Conservation (phyloP, 495 filamentous ascomycete genomes). For the Aspergillus bridgeri region DNA sequence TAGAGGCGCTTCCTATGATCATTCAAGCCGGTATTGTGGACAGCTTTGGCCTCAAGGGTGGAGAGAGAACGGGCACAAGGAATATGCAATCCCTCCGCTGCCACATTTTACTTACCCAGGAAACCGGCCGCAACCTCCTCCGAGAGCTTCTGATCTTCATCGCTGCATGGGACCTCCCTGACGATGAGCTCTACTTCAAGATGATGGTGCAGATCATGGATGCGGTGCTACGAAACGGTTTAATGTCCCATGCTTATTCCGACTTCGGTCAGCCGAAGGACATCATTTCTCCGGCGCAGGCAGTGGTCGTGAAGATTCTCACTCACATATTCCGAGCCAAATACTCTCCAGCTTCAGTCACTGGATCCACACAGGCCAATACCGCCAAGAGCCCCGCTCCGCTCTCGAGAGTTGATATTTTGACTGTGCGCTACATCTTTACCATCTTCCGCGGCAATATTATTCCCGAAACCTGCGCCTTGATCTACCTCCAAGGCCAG, state of each 20-base stretch:
- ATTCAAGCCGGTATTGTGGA: conserved; percentile 82
- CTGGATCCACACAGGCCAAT: conserved; percentile 34
- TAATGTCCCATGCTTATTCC: conserved; percentile 86
- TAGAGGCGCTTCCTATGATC: conserved; percentile 92
- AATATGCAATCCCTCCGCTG: conserved; percentile 85
- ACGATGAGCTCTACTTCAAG: conserved; percentile 89
- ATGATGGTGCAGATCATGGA: conserved; percentile 95
- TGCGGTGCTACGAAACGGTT: conserved; percentile 77
- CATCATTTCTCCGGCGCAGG: conserved; percentile 91
- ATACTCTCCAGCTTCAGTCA: conserved; percentile 53
- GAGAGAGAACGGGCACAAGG: conserved; percentile 57
- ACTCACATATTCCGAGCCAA: conserved; percentile 81
- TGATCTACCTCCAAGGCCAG: conserved; percentile 90
- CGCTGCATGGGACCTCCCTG: conserved; percentile 89
- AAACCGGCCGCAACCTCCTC: conserved; percentile 81
- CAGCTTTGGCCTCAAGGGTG: conserved; percentile 43
- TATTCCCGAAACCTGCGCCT: conserved; percentile 85
- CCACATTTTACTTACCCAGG: conserved; percentile 80
- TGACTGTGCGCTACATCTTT: conserved; percentile 83
- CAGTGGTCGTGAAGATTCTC: conserved; percentile 82
- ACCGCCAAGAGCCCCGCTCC: conserved; percentile 32
- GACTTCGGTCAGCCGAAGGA: conserved; percentile 90
- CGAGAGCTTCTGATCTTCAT: conserved; percentile 92
- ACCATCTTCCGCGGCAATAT: conserved; percentile 88
- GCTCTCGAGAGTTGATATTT: conserved; percentile 55